Base-by-base conservation (phyloP, 768 basidiomycete species). In the Suillus ampliporus region DNA sequence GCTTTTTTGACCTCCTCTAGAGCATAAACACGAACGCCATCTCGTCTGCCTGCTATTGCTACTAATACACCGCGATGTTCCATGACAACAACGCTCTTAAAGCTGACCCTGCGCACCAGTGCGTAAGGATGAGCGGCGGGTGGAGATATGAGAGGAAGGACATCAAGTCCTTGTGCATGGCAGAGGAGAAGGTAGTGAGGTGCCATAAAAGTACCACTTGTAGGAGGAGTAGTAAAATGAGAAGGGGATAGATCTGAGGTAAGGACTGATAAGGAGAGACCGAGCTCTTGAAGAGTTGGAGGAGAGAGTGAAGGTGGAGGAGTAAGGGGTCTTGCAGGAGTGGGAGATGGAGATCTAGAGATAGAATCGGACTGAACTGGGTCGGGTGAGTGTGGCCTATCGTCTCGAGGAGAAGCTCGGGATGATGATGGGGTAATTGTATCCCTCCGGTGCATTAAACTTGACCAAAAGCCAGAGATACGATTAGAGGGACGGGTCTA, bases 1-100 rank as follows among this genome's bases (percentile, higher is more conserved):
- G 89, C 90, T 71, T 89, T 91, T 74, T 88, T 91, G 14, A 95
- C 85, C 69, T 95, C 93, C 62, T 94, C 92, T 17, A 95, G 79
- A 19, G 93, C 93, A 73, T 95, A 95, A 19, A 95, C 93, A 40
- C 93, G 84, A 48, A 95, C 92, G 4, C 93, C 92, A 65, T 94
- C 92, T 67, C 93, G 79, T 64, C 93, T 80, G 10, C 93, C 93
- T 17, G 94, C 94, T 64, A 95, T 93, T 14, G 93, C 92, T 10
- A 95, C 93, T n/a, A 95, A 78, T 0, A 95, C 92, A 8, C 92
- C 93, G 35, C 93, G 89, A 69, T 94, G 91, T 68, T 95, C 93
- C 93, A 95, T 95, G 15, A 95, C 89, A 1, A 95, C 90, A n/a
- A 95, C 89, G 61, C 84, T 87, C 71, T 93, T 94, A 76, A 95